Evolutionary conservation across 495 filamentous ascomycete genomes (phyloP).

Genomic region (Chaetomium fimeti): DNA sequence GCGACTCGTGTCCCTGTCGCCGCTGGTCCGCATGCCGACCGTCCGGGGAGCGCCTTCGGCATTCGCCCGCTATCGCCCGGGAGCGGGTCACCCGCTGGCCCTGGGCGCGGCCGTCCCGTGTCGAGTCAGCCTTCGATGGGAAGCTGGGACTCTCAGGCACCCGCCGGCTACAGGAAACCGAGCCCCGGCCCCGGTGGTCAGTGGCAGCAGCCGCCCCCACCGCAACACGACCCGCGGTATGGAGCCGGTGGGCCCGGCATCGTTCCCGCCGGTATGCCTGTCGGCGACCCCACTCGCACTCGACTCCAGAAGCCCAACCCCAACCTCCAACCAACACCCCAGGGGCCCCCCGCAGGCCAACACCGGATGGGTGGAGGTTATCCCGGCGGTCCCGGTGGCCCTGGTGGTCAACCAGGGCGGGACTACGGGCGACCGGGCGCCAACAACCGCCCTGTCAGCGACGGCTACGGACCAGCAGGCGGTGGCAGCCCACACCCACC

Average conservation of each 20-base stretch:
- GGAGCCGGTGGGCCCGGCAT: constrained; percentile 11
- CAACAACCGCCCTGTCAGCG: constrained; percentile 32
- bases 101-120: constrained; percentile 25
- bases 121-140: constrained; percentile 35
- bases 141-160: constrained; percentile 48
- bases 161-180: constrained; percentile 43
- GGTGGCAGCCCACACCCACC: constrained; percentile 26
- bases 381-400: not conserved
- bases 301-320: constrained; percentile 43
- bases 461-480: constrained; percentile 24
- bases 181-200: constrained; percentile 34
- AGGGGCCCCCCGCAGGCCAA: constrained; percentile 34
- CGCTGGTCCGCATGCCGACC: constrained; percentile 49
- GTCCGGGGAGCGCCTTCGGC: constrained; percentile 66
- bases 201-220: constrained; percentile 22
- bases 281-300: constrained; percentile 34
- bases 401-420: constrained; percentile 8
- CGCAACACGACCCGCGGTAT: constrained; percentile 20
- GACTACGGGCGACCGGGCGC: constrained; percentile 16
- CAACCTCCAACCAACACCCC: constrained; percentile 20
- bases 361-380: constrained; percentile 21
- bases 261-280: constrained; percentile 22
- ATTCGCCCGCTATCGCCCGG: constrained; percentile 50
- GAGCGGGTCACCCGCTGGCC: constrained; percentile 20
- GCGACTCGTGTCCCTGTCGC: constrained; percentile 38